A percentile compares a stretch with the other conserved stretches of the same genome.
phyloP scores from a whole-genome alignment of 257 asterid species.

The Nicotiana tabacum region DNA sequence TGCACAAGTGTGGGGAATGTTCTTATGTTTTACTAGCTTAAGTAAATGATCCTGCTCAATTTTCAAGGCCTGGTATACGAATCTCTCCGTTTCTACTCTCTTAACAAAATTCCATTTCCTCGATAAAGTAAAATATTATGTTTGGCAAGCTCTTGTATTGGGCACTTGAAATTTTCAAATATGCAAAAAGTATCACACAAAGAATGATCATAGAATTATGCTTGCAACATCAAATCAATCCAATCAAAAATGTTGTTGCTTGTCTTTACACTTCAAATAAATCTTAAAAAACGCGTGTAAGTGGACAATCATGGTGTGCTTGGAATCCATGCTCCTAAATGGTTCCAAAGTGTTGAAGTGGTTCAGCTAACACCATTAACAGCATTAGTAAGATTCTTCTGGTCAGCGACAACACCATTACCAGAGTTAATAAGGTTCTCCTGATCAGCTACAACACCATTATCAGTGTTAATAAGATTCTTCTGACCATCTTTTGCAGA shows the following conservation, averaged over 20 bases:
- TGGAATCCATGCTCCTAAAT: too few relatives aligned
- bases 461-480: background rate
- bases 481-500: constrained; percentile 29
- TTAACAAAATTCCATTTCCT: too few relatives aligned
- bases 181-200: background rate
- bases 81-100: too few relatives aligned
- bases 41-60: too few relatives aligned
- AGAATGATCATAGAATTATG: background rate
- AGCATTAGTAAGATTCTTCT: background rate
- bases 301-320: background rate
- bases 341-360: too few relatives aligned
- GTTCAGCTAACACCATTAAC: background rate
- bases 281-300: background rate
- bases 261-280: background rate
- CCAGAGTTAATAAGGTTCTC: background rate
- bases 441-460: background rate
- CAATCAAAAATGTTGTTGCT: background rate
- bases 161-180: background rate
- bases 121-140: too few relatives aligned
- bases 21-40: too few relatives aligned
- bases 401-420: background rate
- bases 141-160: too few relatives aligned
- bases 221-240: background rate
- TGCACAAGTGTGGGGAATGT: too few relatives aligned
- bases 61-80: too few relatives aligned